Evolutionary conservation across 2,329 filamentous ascomycete genomes (phyloP), one percentile per base, ranked within the genome.

Genomic region (Arachnomyces sp.): DNA sequence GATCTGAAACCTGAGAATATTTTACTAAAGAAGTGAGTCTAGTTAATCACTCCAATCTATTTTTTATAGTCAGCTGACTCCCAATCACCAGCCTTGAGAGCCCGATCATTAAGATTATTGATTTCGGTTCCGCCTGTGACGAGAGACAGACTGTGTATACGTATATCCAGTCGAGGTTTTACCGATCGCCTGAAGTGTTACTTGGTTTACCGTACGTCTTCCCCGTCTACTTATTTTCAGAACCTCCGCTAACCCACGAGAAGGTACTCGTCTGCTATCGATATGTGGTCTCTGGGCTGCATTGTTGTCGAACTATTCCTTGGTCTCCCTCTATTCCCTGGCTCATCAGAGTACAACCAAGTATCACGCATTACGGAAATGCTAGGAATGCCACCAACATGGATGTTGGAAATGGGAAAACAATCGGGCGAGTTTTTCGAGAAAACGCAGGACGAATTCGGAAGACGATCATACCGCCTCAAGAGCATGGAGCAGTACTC

Each of bases 401-500:
- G 92, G 92, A 98, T 98, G 92, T 76, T 98, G 42, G 92, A 98
- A 60, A 93, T 94, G 76, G 92, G 92, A 53, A 98, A 98, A 65
- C 92, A 98, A 62, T 86, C 90, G 1, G 86, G 87, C 33, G 89
- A 96, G 54, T 98, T 98, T 61, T 98, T 94, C 55, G 90, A 98
- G 64, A 95, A 95, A 66, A 73, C 74, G 11, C 78, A 81, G 48
- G 92, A 98, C 57, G 92, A 98, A 57, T 98, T 86, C 56, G 90
- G 90, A 30, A 79, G 92, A 49, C 82, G 88, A 53, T 89, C 82
- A 5, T 95, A 94, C 60, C 79, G 90, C 39, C 71, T 98, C 30
- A 98, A 98, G 71, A 87, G 84, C 50, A 93, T 98, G 85, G 92
- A 98, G 58, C 88, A 95, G 61, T 98, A 96, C 62, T 90, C 92